These are phyloP conservation scores for Beauveria asiatica DNA, from an alignment of 2,329 filamentous ascomycete genomes.

Conservation along the genomic window DNA sequence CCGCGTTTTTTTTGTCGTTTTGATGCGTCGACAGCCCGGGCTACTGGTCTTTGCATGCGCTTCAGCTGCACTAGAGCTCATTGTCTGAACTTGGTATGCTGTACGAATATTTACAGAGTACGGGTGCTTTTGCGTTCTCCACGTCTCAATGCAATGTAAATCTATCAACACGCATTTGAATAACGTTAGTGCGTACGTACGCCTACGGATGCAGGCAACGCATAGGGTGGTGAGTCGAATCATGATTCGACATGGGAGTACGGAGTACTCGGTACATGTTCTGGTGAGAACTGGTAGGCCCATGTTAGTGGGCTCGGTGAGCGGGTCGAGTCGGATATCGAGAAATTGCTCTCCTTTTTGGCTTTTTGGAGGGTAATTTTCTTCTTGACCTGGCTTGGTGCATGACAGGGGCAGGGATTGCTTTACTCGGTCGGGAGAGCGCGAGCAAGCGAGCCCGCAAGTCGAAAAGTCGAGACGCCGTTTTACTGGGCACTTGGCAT, in stretches of 20 bases:
- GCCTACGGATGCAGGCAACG: too few species aligned
- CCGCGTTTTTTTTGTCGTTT: neutral
- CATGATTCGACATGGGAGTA: too few species aligned
- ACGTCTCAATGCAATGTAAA: neutral
- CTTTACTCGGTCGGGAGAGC: too few species aligned
- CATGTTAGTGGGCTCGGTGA: neutral
- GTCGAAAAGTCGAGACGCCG: neutral
- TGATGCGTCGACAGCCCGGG: neutral
- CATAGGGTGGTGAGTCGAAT: too few species aligned
- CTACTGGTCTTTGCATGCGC: too few species aligned
- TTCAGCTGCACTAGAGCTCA: neutral
- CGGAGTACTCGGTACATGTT: too few species aligned
- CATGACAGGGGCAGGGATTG: neutral
- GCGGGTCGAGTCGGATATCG: slow-evolving; percentile 3
- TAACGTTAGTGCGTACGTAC: too few species aligned
- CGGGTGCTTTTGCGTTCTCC: neutral
- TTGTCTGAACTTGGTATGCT: neutral
- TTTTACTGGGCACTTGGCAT: neutral
- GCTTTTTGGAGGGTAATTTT: neutral
- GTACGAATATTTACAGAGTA: too few species aligned
- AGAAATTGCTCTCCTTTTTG: slow-evolving; percentile 5
- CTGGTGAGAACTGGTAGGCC: neutral
- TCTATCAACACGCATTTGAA: too few species aligned
- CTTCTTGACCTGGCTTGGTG: neutral
- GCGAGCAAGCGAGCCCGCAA: neutral